Evolutionary conservation across 2,329 filamentous ascomycete species (phyloP), one percentile per base, ranked within the genome.

Genomic region (Hirsutella minnesotensis): DNA sequence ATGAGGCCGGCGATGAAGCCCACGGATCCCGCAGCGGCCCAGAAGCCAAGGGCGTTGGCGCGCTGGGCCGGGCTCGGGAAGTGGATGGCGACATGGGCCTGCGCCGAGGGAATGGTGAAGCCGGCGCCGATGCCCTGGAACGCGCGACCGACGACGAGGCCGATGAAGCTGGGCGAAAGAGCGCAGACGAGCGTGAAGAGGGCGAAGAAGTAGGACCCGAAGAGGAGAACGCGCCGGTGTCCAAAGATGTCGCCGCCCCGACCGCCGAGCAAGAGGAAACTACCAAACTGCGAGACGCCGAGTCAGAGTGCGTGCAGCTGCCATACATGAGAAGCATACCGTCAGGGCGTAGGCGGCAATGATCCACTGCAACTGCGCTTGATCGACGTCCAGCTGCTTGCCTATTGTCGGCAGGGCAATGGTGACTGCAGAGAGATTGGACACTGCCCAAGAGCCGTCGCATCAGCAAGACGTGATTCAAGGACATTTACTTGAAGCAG

Each of bases 51-150:
- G 9, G 39, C 39, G 3, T 21, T 13, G 12, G 39, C 39, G 15
- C 39, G 39, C 20, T 5, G 27, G 8, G 18, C 5, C 2, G 30
- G 30, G 30, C 30, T 12, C 7, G 39, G 39, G 15, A 40, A 40
- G 20, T 40, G 29, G 20, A 40, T 40, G 30, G 39, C 39, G 5
- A 40, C 39, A 30, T 40, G 39, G 5, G 39, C 39, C 20, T 40
- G 39, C 7, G 39, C 39, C 15, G 39, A 40, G 3, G 39, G 39
- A 8, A 40, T 40, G 29, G 39, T 40, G 39, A 40, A 40, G 39
- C 39, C 39, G 8, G 39, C 39, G 20, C 39, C 39, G 39, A 40
- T 40, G 29, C 39, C 39, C 20, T 40, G 39, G n/a, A 40, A 40
- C 8, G 39, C 39, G 4, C 39, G 39, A 15, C 39, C 39, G 29